A percentile compares a stretch with the other conserved stretches of the same genome.
These are phyloP conservation scores for Penicillium flavigenum DNA, from an alignment of 495 filamentous ascomycete genomes.

Conservation along the genomic window DNA sequence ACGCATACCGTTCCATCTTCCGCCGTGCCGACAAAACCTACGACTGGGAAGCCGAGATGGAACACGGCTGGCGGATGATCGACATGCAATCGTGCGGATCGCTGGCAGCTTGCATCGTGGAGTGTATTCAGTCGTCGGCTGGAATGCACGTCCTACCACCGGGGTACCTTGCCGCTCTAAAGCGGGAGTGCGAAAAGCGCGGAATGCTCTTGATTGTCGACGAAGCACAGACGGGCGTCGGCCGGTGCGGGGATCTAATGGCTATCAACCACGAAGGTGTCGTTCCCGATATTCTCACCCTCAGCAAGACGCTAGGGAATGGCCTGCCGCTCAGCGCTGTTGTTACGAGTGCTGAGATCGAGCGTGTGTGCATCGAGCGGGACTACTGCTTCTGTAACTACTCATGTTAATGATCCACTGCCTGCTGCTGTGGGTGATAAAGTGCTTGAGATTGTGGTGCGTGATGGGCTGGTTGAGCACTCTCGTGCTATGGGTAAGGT, in stretches of 20 bases:
- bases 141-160: slow-evolving; percentile 47
- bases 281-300: slow-evolving; percentile 44
- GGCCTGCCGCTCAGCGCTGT: slow-evolving; percentile 17
- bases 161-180: slow-evolving; percentile 49
- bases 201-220: slow-evolving; percentile 56
- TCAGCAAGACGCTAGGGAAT: slow-evolving; percentile 19
- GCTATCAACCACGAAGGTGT: slow-evolving; percentile 49
- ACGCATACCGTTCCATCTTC: slow-evolving; percentile 54
- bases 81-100: slow-evolving; percentile 53
- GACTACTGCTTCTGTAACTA: slow-evolving; percentile 19
- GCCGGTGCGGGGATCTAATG: slow-evolving; percentile 51
- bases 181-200: slow-evolving; percentile 46
- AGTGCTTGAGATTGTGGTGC: slow-evolving; percentile 19
- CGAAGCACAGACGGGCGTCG: slow-evolving; percentile 56
- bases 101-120: slow-evolving; percentile 54
- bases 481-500: slow-evolving; percentile 14
- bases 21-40: slow-evolving; percentile 50
- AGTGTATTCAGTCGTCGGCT: slow-evolving; percentile 51
- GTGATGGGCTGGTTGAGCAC: slow-evolving; percentile 14
- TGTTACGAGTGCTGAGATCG: slow-evolving; percentile 12
- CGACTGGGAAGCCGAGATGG: slow-evolving; percentile 57
- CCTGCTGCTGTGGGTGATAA: slow-evolving; percentile 17
- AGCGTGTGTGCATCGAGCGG: slow-evolving; percentile 8
- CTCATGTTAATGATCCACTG: slow-evolving; percentile 19
- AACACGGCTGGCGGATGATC: slow-evolving; percentile 53